Base-by-base conservation (phyloP, 2,329 filamentous ascomycete species). In the Xylogone sp. region DNA sequence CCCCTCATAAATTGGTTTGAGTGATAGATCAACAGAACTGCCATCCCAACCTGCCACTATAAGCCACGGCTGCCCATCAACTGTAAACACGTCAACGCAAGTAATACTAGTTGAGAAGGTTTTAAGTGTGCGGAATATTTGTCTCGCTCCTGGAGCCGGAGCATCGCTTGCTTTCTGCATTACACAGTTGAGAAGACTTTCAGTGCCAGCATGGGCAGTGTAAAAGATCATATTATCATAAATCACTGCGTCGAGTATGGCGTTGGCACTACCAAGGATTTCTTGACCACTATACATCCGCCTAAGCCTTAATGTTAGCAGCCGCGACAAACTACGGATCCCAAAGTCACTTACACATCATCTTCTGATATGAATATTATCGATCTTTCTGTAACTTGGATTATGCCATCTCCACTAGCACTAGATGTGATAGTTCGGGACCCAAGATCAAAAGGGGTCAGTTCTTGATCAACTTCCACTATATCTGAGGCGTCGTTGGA, bases 351-450 rank as follows among this genome's bases (percentile, higher is more conserved):
- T 52, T 59, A 63, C 64, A 50, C 8, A 12, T 43, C 42, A 6
- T 29, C 18, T 5, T 51, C 50, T 44, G 52, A 39, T n/a, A 58
- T 54, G 13, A 61, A 45, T 6, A 60, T 54, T 31, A 66, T 62
- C 3, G 64, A 62, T 24, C 63, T 66, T 49, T 79, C 76, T 1
- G 82, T 84, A 3, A 84, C 69, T 59, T 86, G 83, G 2, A 82
- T 64, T 4, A 78, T 69, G 1, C 62, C 64, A 1, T 68, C 67
- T 2, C 68, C 62, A 4, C 65, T 59, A 27, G 71, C 68, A 2
- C 65, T 62, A 12, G 75, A 71, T 19, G 72, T 71, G 21, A 86
- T 66, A 0, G 83, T 86, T 43, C 76, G 71, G 3, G 74, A 77
- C 2, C 67, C 66, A 16, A 78, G 63, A 58, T 86, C 81, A 52